Evolutionary conservation across 169 alveolate genomes (phyloP).

Genomic region (Eimeria brunetti): DNA sequence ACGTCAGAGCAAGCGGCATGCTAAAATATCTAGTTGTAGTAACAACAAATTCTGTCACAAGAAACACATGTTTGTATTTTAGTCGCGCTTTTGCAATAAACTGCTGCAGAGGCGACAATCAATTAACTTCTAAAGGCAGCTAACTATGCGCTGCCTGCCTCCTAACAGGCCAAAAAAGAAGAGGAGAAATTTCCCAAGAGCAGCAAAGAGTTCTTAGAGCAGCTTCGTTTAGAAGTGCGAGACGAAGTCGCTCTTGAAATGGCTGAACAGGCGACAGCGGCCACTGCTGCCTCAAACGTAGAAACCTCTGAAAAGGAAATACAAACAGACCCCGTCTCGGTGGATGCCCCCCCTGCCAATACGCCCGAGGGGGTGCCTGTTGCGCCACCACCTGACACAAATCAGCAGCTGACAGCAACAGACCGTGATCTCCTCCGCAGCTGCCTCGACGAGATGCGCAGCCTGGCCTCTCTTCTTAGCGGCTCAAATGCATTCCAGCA

Average conservation of each 20-base stretch:
- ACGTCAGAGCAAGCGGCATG: background rate
- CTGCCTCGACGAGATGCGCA: slow-evolving; percentile 41
- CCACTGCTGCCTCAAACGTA: background rate
- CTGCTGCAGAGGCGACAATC: background rate
- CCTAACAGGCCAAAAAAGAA: slow-evolving; percentile 19
- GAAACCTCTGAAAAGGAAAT: slow-evolving; percentile 11
- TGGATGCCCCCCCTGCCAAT: background rate
- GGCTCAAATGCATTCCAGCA: background rate
- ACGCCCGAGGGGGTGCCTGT: slow-evolving; percentile 24
- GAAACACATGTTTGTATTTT: background rate
- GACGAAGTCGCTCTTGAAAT: slow-evolving; percentile 41
- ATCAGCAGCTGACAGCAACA: slow-evolving; percentile 12
- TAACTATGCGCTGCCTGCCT: background rate
- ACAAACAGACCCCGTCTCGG: slow-evolving; percentile 20
- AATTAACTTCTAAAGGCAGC: background rate
- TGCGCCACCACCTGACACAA: background rate
- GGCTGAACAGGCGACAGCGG: slow-evolving; percentile 38
- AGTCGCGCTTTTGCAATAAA: background rate
- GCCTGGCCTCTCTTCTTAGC: background rate
- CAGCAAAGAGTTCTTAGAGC: slow-evolving; percentile 16
- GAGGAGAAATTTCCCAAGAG: slow-evolving; percentile 20
- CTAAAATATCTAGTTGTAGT: too few relatives aligned
- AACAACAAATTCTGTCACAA: too few relatives aligned
- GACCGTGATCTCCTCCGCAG: slow-evolving; percentile 3
- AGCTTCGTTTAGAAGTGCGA: slow-evolving; percentile 15